Evolutionary conservation across 2,329 filamentous ascomycete species (phyloP).

Genomic region (Pseudogymnoascus destructans): DNA sequence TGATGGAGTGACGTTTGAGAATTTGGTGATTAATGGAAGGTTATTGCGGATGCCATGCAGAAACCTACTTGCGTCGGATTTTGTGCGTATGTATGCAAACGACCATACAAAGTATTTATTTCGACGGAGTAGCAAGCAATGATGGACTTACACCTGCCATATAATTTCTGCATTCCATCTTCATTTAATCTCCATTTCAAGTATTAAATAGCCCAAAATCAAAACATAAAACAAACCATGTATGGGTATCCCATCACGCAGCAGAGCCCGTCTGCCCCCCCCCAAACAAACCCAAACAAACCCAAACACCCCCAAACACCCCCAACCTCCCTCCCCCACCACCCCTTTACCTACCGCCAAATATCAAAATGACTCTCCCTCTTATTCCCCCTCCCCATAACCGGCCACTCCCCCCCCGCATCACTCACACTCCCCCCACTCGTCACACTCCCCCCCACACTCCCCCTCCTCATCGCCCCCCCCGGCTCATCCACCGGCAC

Average conservation of each 20-base stretch:
- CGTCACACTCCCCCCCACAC: slow-evolving; percentile 18
- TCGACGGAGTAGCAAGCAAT: too few species aligned
- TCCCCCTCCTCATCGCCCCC: slow-evolving; percentile 21
- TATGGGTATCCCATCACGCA: neutral
- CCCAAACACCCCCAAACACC: neutral
- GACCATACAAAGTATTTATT: neutral
- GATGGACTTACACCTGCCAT: too few species aligned
- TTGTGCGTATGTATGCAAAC: slow-evolving; percentile 17
- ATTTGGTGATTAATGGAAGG: neutral
- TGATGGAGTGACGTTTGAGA: neutral
- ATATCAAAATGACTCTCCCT: slow-evolving; percentile 23
- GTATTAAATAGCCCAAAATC: neutral
- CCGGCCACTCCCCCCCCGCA: neutral
- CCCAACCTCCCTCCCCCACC: neutral
- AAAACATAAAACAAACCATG: neutral
- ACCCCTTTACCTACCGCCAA: slow-evolving; percentile 16
- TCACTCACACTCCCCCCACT: neutral
- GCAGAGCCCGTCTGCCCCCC: neutral
- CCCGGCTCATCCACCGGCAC: slow-evolving; percentile 39
- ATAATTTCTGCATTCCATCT: too few species aligned
- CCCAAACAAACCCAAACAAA: neutral
- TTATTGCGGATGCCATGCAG: slow-evolving; percentile 17
- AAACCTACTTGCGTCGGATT: slow-evolving; percentile 21
- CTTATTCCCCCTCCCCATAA: slow-evolving; percentile 4
- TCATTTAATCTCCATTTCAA: too few species aligned